Evolutionary conservation across 2,329 filamentous ascomycete species (phyloP).

Genomic region (Anthostomella pinea): DNA sequence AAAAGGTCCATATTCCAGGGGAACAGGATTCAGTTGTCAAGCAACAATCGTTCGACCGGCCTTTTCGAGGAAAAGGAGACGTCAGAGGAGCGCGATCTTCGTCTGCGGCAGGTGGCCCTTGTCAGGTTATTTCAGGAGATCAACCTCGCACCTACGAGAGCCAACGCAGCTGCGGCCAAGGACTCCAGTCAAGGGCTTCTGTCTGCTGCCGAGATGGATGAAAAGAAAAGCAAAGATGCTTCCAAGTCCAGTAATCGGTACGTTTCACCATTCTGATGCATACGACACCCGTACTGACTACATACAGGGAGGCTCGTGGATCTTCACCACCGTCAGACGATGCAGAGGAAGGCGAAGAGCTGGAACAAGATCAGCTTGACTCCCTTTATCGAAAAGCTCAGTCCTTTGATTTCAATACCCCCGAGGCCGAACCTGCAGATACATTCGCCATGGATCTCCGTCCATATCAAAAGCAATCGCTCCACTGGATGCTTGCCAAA

Average conservation of each 20-base stretch:
- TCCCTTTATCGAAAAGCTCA: conserved; percentile 93
- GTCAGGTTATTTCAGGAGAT: conserved; percentile 89
- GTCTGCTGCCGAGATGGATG: conserved; percentile 82
- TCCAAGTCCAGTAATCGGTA: conserved; percentile 33
- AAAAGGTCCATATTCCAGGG: conserved; percentile 71
- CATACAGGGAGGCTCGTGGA: conserved; percentile 30
- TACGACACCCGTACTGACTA: not conserved
- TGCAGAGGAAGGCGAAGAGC: conserved; percentile 79
- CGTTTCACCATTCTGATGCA: not conserved
- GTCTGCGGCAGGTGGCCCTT: conserved; percentile 80
- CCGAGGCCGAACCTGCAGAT: conserved; percentile 76
- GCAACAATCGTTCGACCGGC: conserved; percentile 69
- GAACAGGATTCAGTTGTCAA: conserved; percentile 57
- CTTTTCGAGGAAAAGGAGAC: conserved; percentile 86
- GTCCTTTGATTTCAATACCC: conserved; percentile 91
- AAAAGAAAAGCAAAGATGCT: conserved; percentile 64
- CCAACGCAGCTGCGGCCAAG: conserved; percentile 71
- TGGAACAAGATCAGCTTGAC: conserved; percentile 94
- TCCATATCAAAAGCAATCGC: conserved; percentile 91
- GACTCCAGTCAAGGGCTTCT: conserved; percentile 82
- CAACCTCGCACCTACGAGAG: conserved; percentile 70
- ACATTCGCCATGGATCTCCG: conserved; percentile 81
- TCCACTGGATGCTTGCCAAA: conserved; percentile 95
- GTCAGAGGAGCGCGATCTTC: conserved; percentile 76
- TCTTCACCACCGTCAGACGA: conserved; percentile 62